Evolutionary conservation across 2,329 filamentous ascomycete genomes (phyloP).

Genomic region (Xylariaceae sp.): DNA sequence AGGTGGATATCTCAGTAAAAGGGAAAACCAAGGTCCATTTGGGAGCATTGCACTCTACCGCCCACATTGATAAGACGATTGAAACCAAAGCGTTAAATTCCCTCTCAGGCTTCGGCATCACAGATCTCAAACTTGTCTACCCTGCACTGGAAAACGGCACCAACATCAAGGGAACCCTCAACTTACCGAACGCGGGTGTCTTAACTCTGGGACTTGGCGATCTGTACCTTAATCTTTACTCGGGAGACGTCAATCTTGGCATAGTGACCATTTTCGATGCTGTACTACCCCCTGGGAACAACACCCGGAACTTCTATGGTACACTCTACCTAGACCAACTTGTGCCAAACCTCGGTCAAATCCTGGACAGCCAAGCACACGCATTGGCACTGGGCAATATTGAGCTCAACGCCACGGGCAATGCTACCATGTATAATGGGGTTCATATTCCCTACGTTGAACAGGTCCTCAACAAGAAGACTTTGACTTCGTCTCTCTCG

Average conservation of each 20-base stretch:
- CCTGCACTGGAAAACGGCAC: constrained; percentile 36
- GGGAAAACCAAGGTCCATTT: constrained; percentile 39
- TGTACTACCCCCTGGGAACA: constrained; percentile 42
- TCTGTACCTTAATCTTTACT: constrained; percentile 43
- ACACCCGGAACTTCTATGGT: constrained; percentile 39
- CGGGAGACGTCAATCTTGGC: constrained; percentile 40
- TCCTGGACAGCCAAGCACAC: constrained; percentile 38
- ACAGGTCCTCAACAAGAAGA: constrained; percentile 39
- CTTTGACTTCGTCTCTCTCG: constrained; percentile 35
- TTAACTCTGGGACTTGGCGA: constrained; percentile 45
- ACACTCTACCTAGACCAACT: constrained; percentile 40
- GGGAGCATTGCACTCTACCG: constrained; percentile 37
- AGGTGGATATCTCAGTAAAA: constrained; percentile 37
- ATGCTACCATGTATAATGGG: constrained; percentile 41
- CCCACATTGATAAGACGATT: constrained; percentile 42
- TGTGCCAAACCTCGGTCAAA: constrained; percentile 39
- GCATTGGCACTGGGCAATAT: constrained; percentile 40
- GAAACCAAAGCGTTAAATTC: constrained; percentile 38
- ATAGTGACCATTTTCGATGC: constrained; percentile 39
- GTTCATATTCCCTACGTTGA: constrained; percentile 45
- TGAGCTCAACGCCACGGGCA: constrained; percentile 40
- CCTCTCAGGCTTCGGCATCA: constrained; percentile 38
- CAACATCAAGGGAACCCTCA: constrained; percentile 43
- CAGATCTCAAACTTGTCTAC: constrained; percentile 36
- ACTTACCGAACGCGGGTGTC: constrained; percentile 44